Percentiles rank a stretch among this genome's conserved stretches.
Evolutionary conservation across 805 yeast species (phyloP).

Genomic region (Millerozyma miso): DNA sequence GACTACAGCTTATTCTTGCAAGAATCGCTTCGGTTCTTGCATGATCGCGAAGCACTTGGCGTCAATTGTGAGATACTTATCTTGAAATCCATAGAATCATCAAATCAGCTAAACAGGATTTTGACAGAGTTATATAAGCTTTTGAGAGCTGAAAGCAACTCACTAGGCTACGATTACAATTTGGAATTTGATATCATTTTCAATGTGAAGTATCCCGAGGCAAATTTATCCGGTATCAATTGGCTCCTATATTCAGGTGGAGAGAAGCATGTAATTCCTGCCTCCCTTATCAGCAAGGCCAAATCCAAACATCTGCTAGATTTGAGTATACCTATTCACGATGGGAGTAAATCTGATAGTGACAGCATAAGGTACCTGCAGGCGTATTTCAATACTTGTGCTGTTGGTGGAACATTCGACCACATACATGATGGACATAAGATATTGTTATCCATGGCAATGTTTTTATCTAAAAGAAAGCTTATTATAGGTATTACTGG

Average conservation of each 20-base stretch:
- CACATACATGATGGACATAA: constrained; percentile 96
- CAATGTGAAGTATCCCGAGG: constrained; percentile 11
- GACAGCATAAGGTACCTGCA: not conserved
- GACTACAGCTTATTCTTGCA: constrained; percentile 11
- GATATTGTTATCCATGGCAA: constrained; percentile 69
- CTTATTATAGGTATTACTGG: constrained; percentile 87
- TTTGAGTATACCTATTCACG: not conserved
- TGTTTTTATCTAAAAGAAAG: constrained; percentile 49
- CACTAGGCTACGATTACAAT: constrained; percentile 17
- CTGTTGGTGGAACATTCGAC: constrained; percentile 96
- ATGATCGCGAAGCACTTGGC: not conserved
- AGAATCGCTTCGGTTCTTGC: constrained; percentile 3
- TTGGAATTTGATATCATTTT: constrained; percentile 29
- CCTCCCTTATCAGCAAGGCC: not conserved
- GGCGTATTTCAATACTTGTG: constrained; percentile 28
- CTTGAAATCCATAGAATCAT: constrained; percentile 12
- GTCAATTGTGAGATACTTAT: constrained; percentile 23
- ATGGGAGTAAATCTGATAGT: not conserved
- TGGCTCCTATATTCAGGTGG: not conserved
- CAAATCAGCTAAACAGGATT: constrained; percentile 21
- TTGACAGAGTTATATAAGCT: constrained; percentile 28
- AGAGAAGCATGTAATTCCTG: not conserved
- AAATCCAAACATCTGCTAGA: not conserved
- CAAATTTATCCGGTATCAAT: not conserved
- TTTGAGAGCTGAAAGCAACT: constrained; percentile 17